Percentiles rank a stretch among this genome's conserved stretches.
Evolutionary conservation across 2,329 filamentous ascomycete species (phyloP).

Genomic region (Alternaria sp.): DNA sequence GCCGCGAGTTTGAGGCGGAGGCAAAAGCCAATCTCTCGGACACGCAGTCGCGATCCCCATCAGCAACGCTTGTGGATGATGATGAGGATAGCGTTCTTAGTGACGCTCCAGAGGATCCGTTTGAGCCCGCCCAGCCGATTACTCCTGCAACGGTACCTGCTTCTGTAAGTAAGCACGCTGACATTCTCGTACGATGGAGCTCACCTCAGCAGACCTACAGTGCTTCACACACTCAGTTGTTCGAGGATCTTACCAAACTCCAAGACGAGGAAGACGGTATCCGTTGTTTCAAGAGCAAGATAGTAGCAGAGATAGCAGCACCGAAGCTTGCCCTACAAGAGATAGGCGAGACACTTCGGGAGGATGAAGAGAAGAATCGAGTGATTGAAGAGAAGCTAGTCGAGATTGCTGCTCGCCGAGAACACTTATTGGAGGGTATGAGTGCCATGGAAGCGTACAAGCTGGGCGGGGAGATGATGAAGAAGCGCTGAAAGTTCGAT

Average conservation of each 20-base stretch:
- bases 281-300: too few relatives aligned
- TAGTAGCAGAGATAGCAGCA: not conserved
- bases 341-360: not conserved
- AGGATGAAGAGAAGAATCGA: too few relatives aligned
- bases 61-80: not conserved
- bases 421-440: not conserved
- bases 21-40: not conserved
- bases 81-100: not conserved
- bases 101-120: not conserved
- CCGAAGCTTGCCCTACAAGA: not conserved
- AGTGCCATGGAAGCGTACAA: not conserved
- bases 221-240: rapidly evolving
- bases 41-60: not conserved
- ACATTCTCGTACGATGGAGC: not conserved
- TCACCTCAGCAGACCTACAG: not conserved
- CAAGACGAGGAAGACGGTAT: not conserved
- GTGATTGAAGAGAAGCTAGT: not conserved
- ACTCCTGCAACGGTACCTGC: not conserved
- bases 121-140: not conserved
- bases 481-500: not conserved
- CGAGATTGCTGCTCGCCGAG: not conserved
- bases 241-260: not conserved
- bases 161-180: not conserved
- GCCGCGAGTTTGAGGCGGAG: not conserved
- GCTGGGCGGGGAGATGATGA: not conserved